Evolutionary conservation across 805 yeast genomes (phyloP).

Genomic region (Naumovozyma dairenensis): DNA sequence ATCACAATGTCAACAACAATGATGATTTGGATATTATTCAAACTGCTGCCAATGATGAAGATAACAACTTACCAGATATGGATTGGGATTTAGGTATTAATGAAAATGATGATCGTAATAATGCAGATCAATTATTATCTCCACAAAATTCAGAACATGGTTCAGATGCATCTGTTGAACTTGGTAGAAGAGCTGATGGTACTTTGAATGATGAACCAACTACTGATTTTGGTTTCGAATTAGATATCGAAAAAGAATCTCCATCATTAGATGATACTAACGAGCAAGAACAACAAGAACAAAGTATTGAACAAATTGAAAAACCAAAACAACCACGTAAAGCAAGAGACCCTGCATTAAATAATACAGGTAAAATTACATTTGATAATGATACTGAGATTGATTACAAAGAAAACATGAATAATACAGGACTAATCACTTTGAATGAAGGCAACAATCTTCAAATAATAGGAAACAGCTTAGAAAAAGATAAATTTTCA

Average conservation of each 20-base stretch:
- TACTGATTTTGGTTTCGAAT: conserved; percentile 45
- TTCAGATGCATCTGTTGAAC: conserved; percentile 54
- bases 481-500: no score
- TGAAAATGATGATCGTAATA: conserved; percentile 9
- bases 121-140: no score
- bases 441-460: no score
- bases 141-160: conserved; percentile 7
- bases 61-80: no score
- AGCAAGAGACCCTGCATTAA: conserved; percentile 9
- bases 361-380: conserved; percentile 9
- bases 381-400: conserved; percentile 9
- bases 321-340: conserved; percentile 1
- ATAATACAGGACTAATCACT: conserved; percentile 15
- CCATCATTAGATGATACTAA: conserved; percentile 24
- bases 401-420: conserved; percentile 11
- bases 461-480: not conserved
- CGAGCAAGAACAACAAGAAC: conserved; percentile 20
- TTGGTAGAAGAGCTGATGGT: conserved; percentile 43
- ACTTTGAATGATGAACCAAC: conserved; percentile 16
- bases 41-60: no score
- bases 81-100: conserved; percentile 26
- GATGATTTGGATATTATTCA: no score
- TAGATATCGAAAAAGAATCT: conserved; percentile 35
- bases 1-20: conserved; percentile 19
- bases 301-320: conserved; percentile 8